Evolutionary conservation across 148 eudicot species (phyloP), one percentile per base, ranked within the genome.

Genomic region (Gaultheria prostrata): DNA sequence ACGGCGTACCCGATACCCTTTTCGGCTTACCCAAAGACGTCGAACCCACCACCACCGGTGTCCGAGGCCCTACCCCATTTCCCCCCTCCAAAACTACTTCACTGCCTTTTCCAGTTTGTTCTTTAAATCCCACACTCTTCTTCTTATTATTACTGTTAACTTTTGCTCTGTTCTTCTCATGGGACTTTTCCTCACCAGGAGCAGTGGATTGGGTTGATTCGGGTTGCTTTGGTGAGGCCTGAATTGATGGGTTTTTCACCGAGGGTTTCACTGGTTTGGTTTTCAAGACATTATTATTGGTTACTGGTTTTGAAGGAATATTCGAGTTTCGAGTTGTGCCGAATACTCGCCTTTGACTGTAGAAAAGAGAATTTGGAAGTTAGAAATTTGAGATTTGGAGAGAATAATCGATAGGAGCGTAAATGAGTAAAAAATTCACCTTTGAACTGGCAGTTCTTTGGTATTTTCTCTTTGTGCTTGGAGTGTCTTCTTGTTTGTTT

Each of bases 51-150:
- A 32, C 85, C 59, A 69, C 78, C 17, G 91, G 89, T 4, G 89
- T 85, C 53, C 28, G 74, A 84, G 85, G 74, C 72, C 82, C 89
- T 10, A 13, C 15, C 48, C 8, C 69, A 3, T 30, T 83, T 32
- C 70, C 74, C 54, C 46, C 84, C 18, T 4, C 17, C 57, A 33
- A 39, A 33, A 13, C 15, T 17, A 56, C 48, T 11, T 7, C 57
- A 7, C 12, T 3, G 53, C 51, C 70, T 12, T 35, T 83, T 17
- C 33, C 87, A 39, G 6, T 35, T 12, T 65, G 87, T 45, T 84
- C 87, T 77, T 54, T 67, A 35, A 90, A 90, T 56, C 83, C 70
- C 73, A 86, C 92, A n/a, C 89, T 85, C 78, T 90, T 85, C 78
- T 90, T 86, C 57, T 82, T 89, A 77, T 75, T 86, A 77, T 54